These are phyloP conservation scores for Ligustrum vulgare DNA, from an alignment of 257 asterid genomes.

Conservation along the genomic window DNA sequence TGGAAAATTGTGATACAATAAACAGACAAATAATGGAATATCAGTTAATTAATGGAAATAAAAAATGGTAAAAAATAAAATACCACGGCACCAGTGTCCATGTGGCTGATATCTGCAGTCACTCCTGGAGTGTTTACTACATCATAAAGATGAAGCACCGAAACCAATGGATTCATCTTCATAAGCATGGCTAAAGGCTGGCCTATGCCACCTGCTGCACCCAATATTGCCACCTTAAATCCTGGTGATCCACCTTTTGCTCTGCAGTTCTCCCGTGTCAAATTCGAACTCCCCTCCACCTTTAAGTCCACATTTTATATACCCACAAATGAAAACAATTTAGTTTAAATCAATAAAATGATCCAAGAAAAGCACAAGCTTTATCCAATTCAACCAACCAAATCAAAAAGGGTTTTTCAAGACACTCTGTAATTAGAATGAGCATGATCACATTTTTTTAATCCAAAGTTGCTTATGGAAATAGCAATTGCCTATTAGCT, in stretches of 20 bases:
- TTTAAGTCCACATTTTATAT: conserved; percentile 16
- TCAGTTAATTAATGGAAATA: neutral
- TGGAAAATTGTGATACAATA: neutral
- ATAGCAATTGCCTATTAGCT: neutral
- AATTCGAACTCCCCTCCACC: conserved; percentile 45
- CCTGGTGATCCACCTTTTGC: conserved; percentile 93
- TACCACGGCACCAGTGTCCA: conserved; percentile 98
- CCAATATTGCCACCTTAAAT: conserved; percentile 84
- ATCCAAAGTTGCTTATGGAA: neutral
- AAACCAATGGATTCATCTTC: conserved; percentile 87
- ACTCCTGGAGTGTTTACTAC: conserved; percentile 94
- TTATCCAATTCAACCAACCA: neutral
- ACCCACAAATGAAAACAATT: neutral
- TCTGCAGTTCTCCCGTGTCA: conserved; percentile 66
- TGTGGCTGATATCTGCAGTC: conserved; percentile 90
- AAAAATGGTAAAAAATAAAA: conserved; percentile 10
- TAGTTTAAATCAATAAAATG: neutral
- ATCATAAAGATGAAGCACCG: conserved; percentile 92
- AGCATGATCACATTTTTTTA: conserved; percentile 1
- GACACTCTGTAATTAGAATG: neutral
- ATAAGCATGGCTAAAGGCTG: conserved; percentile 91
- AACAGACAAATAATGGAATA: neutral
- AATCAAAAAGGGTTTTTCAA: neutral
- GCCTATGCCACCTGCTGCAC: conserved; percentile 97
- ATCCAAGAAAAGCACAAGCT: neutral